Percentiles rank a stretch among this genome's conserved stretches.
Evolutionary conservation across 306 rosid genomes (phyloP).

Genomic region (Prunus kanzakura): DNA sequence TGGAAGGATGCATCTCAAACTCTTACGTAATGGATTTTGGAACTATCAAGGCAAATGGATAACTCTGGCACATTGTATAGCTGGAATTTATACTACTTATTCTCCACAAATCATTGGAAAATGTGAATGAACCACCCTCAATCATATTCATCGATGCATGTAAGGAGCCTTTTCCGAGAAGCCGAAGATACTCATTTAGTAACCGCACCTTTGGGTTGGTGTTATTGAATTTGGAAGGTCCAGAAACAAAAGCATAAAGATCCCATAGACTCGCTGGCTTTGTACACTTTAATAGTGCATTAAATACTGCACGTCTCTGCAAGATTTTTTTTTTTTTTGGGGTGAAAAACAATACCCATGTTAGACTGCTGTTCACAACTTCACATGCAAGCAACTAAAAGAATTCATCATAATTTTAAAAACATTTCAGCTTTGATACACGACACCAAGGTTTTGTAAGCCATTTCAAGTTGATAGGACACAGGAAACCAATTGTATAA

Average conservation of each 20-base stretch:
- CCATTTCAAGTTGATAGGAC: background rate
- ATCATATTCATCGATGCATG: slow-evolving; percentile 58
- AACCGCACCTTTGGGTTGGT: slow-evolving; percentile 75
- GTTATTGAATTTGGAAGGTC: slow-evolving; percentile 69
- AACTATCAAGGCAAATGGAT: slow-evolving; percentile 92
- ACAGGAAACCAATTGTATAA: background rate
- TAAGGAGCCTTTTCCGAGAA: slow-evolving; percentile 62
- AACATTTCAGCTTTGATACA: background rate
- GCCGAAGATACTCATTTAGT: slow-evolving; percentile 87
- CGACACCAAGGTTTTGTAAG: background rate
- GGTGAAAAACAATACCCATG: slow-evolving; percentile 7
- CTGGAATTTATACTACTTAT: slow-evolving; percentile 70
- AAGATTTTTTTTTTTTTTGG: background rate
- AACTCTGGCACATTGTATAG: slow-evolving; percentile 74
- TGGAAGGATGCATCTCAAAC: slow-evolving; percentile 25
- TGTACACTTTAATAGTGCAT: slow-evolving; percentile 57
- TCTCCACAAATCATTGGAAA: slow-evolving; percentile 86
- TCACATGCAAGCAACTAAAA: slow-evolving; percentile 29
- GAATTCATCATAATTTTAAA: slow-evolving; percentile 9
- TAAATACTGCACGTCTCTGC: slow-evolving; percentile 72
- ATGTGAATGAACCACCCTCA: slow-evolving; percentile 71
- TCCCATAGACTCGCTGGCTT: slow-evolving; percentile 77
- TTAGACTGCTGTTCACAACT: slow-evolving; percentile 25
- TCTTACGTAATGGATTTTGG: slow-evolving; percentile 73
- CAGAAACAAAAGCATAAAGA: slow-evolving; percentile 73